phyloP scores from a whole-genome alignment of 257 asterid species.

The Rhazya stricta region DNA sequence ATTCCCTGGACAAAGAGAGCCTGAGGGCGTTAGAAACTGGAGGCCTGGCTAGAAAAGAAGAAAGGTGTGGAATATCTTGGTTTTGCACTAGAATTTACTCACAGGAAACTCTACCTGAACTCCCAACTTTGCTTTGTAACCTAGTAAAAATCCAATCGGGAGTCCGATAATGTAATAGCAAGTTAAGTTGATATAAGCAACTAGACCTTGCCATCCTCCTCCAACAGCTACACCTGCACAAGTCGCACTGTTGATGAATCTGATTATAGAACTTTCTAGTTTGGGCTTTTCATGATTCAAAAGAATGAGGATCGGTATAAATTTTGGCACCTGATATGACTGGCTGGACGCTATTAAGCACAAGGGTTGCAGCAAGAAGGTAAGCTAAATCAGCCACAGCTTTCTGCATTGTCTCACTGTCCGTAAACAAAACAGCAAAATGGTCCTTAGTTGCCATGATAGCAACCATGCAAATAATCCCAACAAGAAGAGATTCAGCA shows the following conservation, averaged over 20 bases:
- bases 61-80: neutral
- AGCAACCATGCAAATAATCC: constrained; percentile 58
- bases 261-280: neutral
- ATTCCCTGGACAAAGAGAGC: constrained; percentile 49
- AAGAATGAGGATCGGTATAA: neutral
- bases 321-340: constrained; percentile 70
- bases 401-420: constrained; percentile 66
- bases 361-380: constrained; percentile 75
- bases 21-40: neutral
- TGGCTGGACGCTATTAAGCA: constrained; percentile 90
- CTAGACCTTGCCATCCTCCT: constrained; percentile 98
- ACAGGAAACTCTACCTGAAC: constrained; percentile 53
- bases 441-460: constrained; percentile 59
- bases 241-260: neutral
- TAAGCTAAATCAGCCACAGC: constrained; percentile 79
- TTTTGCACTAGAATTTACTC: neutral
- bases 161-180: constrained; percentile 80
- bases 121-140: constrained; percentile 65
- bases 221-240: constrained; percentile 88
- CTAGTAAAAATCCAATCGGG: constrained; percentile 72
- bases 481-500: constrained; percentile 58
- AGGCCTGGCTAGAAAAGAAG: neutral
- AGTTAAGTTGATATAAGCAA: constrained; percentile 72
- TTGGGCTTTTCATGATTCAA: neutral
- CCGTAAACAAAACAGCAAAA: constrained; percentile 64